These are phyloP conservation scores for Epichloe coenophiala DNA, from an alignment of 2,329 filamentous ascomycete genomes.

Conservation along the genomic window DNA sequence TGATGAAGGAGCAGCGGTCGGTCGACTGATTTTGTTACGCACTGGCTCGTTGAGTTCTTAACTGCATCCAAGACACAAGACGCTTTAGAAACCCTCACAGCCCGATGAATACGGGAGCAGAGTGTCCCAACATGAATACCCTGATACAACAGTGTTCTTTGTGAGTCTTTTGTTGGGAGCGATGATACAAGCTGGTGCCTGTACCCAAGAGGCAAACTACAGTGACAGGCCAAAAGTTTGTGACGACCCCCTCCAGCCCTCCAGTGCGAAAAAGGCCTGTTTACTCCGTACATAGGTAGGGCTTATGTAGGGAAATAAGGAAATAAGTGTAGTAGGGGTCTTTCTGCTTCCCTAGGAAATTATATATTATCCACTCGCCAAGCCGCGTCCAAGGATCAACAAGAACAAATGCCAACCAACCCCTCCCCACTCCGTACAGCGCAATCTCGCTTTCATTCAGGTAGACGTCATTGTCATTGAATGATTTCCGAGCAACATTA, in stretches of 20 bases:
- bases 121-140: background rate
- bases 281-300: no score
- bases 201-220: no score
- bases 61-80: background rate
- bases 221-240: no score
- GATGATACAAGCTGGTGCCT: background rate
- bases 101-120: background rate
- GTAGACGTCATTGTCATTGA: slow-evolving; percentile 6
- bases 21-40: background rate
- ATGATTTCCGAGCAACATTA: background rate
- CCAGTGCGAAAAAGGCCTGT: no score
- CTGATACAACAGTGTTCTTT: no score
- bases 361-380: background rate
- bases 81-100: background rate
- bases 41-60: no score
- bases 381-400: background rate
- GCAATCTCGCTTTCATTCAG: slow-evolving; percentile 3
- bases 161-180: no score
- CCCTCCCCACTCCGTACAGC: background rate
- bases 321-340: background rate
- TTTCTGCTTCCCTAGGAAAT: background rate
- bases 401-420: background rate
- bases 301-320: no score
- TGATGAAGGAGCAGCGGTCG: background rate
- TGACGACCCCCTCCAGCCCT: no score